Evolutionary conservation across 1,284 basidiomycete genomes (phyloP), one percentile per base, ranked within the genome.

Genomic region (Grifola frondosa): DNA sequence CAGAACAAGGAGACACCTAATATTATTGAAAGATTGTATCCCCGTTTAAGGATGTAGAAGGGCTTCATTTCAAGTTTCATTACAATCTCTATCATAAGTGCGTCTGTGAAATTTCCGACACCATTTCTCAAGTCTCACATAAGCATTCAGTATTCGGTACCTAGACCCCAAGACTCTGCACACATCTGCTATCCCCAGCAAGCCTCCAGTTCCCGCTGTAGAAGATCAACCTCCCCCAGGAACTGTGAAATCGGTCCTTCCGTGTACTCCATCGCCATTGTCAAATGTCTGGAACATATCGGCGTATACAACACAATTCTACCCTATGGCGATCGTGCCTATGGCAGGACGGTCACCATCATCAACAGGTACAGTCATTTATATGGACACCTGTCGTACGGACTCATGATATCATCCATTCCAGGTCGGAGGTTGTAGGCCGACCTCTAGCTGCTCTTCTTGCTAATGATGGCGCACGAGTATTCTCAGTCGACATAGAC

Each of bases 41-140:
- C 2, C 94, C 96, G 1, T 78, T 90, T 54, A 99, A 99, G 69
- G 96, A 99, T 56, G 96, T 99, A 40, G 96, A 99, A 68, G 96
- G 96, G 4, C 77, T 98, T 37, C 84, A 98, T 69, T 92, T 93
- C 73, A 93, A 93, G 65, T 96, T 94, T 66, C 88, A 96, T 57
- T 97, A 95, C 69, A 97, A 97, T 64, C 73, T 97, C 41, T 97
- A 97, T 67, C 94, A 97, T 77, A 97, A 97, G 91, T 92, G 54
- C 45, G 80, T 60, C 5, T 25, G 29, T 29, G 25, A 39, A 10
- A 13, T 23, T 17, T 40, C 30, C 15, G 33, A n/a, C 23, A 13
- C 11, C 26, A 39, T 20, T 20, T 35, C 25, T 42, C 40, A 12
- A 30, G 7, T 20, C 23, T 30, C 19, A 16, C 35, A 10, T 31